Percentiles rank a stretch among this genome's conserved stretches.
These are phyloP conservation scores for Russula griseocarnosa DNA, from an alignment of 768 basidiomycete genomes.

Conservation along the genomic window DNA sequence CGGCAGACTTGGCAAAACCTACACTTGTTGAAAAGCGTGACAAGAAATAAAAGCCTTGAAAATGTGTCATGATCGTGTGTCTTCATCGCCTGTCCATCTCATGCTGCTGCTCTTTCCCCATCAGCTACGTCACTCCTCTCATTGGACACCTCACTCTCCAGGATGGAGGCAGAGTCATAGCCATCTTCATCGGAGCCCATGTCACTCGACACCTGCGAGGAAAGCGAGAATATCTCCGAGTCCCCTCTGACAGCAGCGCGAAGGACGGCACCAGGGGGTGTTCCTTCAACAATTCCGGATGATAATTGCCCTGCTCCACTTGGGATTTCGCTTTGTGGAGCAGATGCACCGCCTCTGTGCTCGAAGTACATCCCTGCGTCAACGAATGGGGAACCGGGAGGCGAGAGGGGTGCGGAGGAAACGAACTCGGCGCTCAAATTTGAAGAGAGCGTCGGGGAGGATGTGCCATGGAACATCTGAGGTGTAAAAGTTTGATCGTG, in stretches of 20 bases:
- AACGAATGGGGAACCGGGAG: conserved; percentile 18
- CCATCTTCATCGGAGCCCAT: conserved; percentile 23
- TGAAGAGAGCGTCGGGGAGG: conserved; percentile 19
- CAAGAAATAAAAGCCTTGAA: neutral
- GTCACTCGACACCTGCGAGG: conserved; percentile 21
- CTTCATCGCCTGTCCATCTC: neutral
- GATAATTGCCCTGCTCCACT: neutral
- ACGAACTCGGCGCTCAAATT: conserved; percentile 17
- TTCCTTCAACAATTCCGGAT: neutral
- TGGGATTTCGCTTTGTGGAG: conserved; percentile 10
- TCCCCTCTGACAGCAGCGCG: conserved; percentile 4
- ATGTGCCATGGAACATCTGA: neutral
- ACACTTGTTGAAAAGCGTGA: neutral
- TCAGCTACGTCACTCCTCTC: conserved; percentile 19
- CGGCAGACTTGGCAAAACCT: neutral
- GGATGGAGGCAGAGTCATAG: conserved; percentile 18
- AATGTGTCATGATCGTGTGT: neutral
- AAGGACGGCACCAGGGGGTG: neutral
- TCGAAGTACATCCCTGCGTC: conserved; percentile 7
- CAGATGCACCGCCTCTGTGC: neutral
- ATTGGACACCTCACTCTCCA: conserved; percentile 22
- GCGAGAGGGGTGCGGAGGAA: conserved; percentile 21
- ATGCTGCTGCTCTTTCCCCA: conserved; percentile 1
- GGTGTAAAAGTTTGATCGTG: conserved; percentile 7
- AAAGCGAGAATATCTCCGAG: conserved; percentile 24